Evolutionary conservation across 345 rosid species (phyloP), one percentile per base, ranked within the genome.

Genomic region (Lepidium africanum): DNA sequence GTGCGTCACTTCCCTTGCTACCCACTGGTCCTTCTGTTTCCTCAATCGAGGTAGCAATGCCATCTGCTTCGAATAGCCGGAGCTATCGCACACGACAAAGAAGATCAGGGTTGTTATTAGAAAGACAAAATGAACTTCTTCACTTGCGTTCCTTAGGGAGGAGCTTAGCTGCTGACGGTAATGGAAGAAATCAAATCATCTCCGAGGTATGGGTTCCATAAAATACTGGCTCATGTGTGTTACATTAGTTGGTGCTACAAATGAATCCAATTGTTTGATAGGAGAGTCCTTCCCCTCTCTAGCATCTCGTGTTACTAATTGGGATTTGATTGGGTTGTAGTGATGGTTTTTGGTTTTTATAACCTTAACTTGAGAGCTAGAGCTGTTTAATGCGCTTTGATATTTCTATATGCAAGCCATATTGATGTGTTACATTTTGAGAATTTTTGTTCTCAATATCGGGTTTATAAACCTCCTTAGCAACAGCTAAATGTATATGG

Each of bases 141-240:
- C 85, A 82, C 11, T 76, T 81, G 83, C 85, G 87, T 54, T 86
- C 71, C 62, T 82, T 89, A 21, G 66, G 85, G 74, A 82, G 87
- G 36, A 83, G 82, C 69, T 77, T 87, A 76, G 87, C 87, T 75
- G 81, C 82, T 70, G 89, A 85, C 72, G 72, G 79, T 59, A 86
- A 82, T 72, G 91, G 86, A 69, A 84, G 93, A 77, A 83, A 85
- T 67, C 87, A 84, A 12, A 71, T 87, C 9, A 75, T 90, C 77
- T 81, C 89, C 15, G 97, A 86, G 97, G 97, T 90, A 60, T 37
- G 81, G 53, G 11, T 80, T 41, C 21, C 33, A 33, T 65, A 11
- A 40, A 48, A 32, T 41, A 21, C 40, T 41, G 9, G 1, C 54
- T 33, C 39, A 58, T 40, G 21, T 39, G 16, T 25, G 42, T 46